A percentile compares a stretch with the other conserved stretches of the same genome.
These are phyloP conservation scores for Monosporascus sp. DNA, from an alignment of 2,329 filamentous ascomycete species.

Conservation along the genomic window DNA sequence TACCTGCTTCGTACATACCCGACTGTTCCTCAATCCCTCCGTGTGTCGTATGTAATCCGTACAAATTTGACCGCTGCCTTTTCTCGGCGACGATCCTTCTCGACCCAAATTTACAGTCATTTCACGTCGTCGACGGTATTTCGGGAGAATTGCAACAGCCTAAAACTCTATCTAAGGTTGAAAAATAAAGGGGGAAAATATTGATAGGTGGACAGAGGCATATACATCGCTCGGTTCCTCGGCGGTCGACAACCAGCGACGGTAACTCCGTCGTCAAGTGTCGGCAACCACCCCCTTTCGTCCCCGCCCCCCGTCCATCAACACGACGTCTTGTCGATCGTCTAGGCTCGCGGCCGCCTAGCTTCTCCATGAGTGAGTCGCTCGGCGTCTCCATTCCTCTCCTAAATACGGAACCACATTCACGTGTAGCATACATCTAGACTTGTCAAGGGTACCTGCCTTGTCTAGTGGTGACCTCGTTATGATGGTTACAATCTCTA, in stretches of 20 bases:
- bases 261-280: constrained; percentile 11
- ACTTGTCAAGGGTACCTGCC: background rate
- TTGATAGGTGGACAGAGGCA: background rate
- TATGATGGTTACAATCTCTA: background rate
- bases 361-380: constrained; percentile 26
- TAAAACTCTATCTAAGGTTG: background rate
- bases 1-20: background rate
- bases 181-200: background rate
- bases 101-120: no score
- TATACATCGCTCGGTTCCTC: background rate
- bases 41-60: background rate
- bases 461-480: background rate
- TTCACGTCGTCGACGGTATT: background rate
- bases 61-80: background rate
- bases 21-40: background rate
- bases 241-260: background rate
- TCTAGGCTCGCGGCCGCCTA: constrained; percentile 30
- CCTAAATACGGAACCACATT: background rate
- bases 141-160: background rate
- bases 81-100: background rate
- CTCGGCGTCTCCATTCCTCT: constrained; percentile 1
- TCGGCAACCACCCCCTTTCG: constrained; percentile 14
- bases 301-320: constrained; percentile 5
- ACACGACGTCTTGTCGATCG: constrained; percentile 19
- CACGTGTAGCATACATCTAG: background rate